phyloP scores from a whole-genome alignment of 2,329 filamentous ascomycete species.

The Penicillium sp. region DNA sequence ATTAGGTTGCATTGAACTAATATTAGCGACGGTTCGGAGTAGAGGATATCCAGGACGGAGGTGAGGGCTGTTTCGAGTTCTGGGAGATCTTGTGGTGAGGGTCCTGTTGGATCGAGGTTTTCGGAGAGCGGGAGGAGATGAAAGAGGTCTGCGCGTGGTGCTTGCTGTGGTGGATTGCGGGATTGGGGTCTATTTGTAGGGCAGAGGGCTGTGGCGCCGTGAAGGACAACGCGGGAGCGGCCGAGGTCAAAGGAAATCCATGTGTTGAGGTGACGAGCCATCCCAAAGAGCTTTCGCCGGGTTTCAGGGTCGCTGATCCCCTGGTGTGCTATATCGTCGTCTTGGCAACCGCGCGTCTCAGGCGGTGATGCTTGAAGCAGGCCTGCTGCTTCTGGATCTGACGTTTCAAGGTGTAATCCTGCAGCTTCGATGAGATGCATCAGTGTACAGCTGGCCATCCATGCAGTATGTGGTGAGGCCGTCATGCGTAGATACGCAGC shows the following conservation, averaged over 20 bases:
- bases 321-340: background rate
- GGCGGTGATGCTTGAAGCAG: conserved; percentile 2
- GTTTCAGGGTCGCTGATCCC: conserved; percentile 33
- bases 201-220: conserved; percentile 40
- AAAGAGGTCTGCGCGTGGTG: conserved; percentile 43
- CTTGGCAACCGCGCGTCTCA: background rate
- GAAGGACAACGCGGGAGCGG: conserved; percentile 50
- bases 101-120: conserved; percentile 50
- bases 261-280: conserved; percentile 57
- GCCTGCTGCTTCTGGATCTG: conserved; percentile 8
- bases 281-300: conserved; percentile 46
- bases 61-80: conserved; percentile 46
- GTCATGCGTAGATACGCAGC: conserved; percentile 54
- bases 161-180: conserved; percentile 30
- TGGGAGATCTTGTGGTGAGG: conserved; percentile 37
- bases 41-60: conserved; percentile 40
- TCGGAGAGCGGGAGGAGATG: conserved; percentile 53
- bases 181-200: conserved; percentile 28
- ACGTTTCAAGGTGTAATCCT: conserved; percentile 31
- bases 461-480: conserved; percentile 51
- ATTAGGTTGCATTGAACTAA: conserved; percentile 55
- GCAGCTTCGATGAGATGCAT: conserved; percentile 60
- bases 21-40: conserved; percentile 44
- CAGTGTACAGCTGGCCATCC: conserved; percentile 56
- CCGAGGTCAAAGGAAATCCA: conserved; percentile 61